phyloP scores from a whole-genome alignment of 306 rosid genomes.

The Cucumis cinereus region DNA sequence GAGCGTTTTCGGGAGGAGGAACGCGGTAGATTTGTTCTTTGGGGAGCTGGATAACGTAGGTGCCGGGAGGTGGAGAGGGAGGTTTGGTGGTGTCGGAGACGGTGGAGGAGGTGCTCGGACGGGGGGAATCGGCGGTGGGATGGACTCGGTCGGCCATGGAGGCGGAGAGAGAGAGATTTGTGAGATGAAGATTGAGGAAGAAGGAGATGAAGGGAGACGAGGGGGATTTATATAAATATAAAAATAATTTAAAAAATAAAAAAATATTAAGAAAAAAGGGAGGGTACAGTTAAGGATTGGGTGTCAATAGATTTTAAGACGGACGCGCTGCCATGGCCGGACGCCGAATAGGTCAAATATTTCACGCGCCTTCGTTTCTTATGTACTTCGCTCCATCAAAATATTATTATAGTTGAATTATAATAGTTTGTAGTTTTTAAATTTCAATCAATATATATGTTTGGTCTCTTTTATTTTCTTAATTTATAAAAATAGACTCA shows the following conservation, averaged over 20 bases:
- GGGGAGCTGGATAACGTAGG: slow-evolving; percentile 62
- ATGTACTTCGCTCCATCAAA: no score
- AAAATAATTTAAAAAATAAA: not conserved
- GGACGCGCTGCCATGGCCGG: no score
- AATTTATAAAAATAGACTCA: no score
- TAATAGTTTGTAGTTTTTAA: no score
- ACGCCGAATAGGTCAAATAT: no score
- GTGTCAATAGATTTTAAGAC: no score
- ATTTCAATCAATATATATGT: no score
- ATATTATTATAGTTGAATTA: no score
- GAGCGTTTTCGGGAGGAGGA: slow-evolving; percentile 66
- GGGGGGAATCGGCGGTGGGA: slow-evolving; percentile 28
- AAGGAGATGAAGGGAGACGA: not conserved
- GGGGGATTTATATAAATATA: not conserved
- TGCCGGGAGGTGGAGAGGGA: slow-evolving; percentile 19
- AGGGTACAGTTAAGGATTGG: not conserved
- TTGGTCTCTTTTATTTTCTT: no score
- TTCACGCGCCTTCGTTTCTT: no score
- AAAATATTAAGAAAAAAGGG: not conserved
- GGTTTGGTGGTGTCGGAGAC: slow-evolving; percentile 14
- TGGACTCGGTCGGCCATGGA: slow-evolving; percentile 67
- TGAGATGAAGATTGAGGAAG: not conserved
- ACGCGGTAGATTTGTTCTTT: slow-evolving; percentile 69
- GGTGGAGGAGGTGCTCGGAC: not conserved
- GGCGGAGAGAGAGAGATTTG: not conserved